Evolutionary conservation across 31 red algal genomes (phyloP), one percentile per base, ranked within the genome.

Genomic region (Endocladia muricata): DNA sequence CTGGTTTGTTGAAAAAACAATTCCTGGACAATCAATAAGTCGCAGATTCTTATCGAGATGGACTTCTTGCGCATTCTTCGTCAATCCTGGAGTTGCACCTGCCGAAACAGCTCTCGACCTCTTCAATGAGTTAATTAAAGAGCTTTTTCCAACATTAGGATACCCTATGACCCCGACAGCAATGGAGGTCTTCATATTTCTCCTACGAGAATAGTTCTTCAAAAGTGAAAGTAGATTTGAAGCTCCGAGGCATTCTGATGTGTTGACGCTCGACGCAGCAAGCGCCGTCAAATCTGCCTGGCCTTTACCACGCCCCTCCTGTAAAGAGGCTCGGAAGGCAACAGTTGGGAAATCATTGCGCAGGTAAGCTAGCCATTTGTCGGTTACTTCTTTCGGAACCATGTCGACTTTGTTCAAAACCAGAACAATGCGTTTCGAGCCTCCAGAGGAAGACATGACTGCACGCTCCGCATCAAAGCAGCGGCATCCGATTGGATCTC

Each of bases 391-490:
- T 37, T 78, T 82, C 28, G 96, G 96, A 22, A 99, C 82, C 88
- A 99, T 82, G 67, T 99, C 96, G 32, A 93, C 82, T 79, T 99
- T 99, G 84, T 94, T 99, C 59, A 99, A 59, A 31, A 99, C 85
- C 25, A 99, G 86, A 23, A 99, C 57, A 31, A 99, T 75, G 29
- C 96, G 77, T 60, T 99, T 99, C 3, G 68, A 41, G 4, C 93
- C 93, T 7, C 84, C 89, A 15, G 86, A 79, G 2, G 80, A 44
- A 3, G 73, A 77, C 51, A 94, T 73, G 26, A 99, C 66, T 11
- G 82, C 83, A 37, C 69, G 72, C 75, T 99, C 96, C 15, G 84
- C 92, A 23, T 85, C 82, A 39, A 70, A 59, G 55, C 82, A 93
- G 38, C 96, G 67, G 28, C 84, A 90, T 31, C 92, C 96, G 25